Evolutionary conservation across 108 stramenopile genomes (phyloP), one percentile per base, ranked within the genome.

Genomic region (Nitzschia sp.): DNA sequence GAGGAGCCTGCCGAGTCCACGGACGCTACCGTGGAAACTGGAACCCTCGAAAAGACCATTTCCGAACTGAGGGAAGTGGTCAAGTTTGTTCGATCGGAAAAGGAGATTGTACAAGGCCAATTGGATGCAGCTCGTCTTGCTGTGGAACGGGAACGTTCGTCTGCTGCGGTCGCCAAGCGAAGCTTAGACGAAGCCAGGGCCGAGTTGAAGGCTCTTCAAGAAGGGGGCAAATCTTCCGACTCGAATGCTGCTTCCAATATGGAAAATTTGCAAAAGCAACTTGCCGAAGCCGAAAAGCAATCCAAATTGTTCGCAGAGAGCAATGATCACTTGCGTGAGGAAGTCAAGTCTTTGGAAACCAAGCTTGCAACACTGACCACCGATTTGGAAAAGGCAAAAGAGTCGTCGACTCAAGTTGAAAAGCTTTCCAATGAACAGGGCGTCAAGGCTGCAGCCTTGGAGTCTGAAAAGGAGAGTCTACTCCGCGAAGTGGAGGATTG

Each of bases 401-500:
- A 58, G n/a, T 37, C 83, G 10, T 62, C 79, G 7, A 64, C 75
- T 20, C 87, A 90, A n/a, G 46, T 73, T 0, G 76, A 80, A 19
- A 63, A 80, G 41, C 69, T 52, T 43, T 50, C 79, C 20, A 78
- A 70, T 2, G 69, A 77, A 19, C 70, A 86, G 46, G 84, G 90
- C 64, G 70, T 86, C 7, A 74, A 86, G 42, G 83, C 81, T 62
- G 85, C 84, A 39, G 78, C 82, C 19, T 67, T 92, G 37, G 72
- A 78, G 51, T 85, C 89, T 21, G 90, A 95, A 57, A 88, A 86
- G 65, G 86, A 77, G n/a, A 88, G 90, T 61, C 71, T 95, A n/a
- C 67, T 51, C 7, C 81, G 86, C 6, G 94, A 95, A 64, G 66
- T 93, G 10, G 84, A 84, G 9, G 80, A 84, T 22, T 95, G 94